These are phyloP conservation scores for Fusarium tupiense DNA, from an alignment of 2,329 filamentous ascomycete genomes.

Conservation along the genomic window DNA sequence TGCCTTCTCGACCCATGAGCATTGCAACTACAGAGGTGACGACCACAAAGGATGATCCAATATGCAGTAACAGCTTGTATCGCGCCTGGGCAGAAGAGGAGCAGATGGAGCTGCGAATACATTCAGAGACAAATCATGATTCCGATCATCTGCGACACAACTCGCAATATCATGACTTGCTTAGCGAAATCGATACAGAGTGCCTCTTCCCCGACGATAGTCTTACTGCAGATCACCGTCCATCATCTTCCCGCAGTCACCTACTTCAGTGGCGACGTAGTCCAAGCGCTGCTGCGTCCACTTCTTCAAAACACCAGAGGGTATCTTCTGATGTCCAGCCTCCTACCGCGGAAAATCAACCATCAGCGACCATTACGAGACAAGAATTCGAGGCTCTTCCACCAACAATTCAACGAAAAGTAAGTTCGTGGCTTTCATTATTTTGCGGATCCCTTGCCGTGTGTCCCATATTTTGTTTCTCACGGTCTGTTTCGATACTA, in stretches of 20 bases:
- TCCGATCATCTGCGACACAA: slow-evolving; percentile 20
- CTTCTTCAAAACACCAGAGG: slow-evolving; percentile 36
- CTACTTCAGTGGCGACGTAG: slow-evolving; percentile 34
- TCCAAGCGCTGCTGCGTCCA: slow-evolving; percentile 22
- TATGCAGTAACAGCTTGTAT: slow-evolving; percentile 12
- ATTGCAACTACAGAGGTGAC: slow-evolving; percentile 34
- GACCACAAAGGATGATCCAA: slow-evolving; percentile 9
- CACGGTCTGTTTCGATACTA: slow-evolving; percentile 7
- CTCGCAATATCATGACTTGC: slow-evolving; percentile 32
- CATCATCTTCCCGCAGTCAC: slow-evolving; percentile 45
- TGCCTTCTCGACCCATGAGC: slow-evolving; percentile 40
- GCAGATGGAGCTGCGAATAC: slow-evolving; percentile 32
- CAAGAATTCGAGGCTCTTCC: slow-evolving; percentile 62
- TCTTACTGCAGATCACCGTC: slow-evolving; percentile 34
- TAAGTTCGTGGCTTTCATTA: slow-evolving; percentile 51
- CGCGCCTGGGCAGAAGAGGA: slow-evolving; percentile 30
- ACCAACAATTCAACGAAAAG: slow-evolving; percentile 65
- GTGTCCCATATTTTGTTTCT: slow-evolving; percentile 12
- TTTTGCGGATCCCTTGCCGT: not conserved
- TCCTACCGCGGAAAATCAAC: slow-evolving; percentile 31
- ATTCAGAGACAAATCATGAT: slow-evolving; percentile 13
- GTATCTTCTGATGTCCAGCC: slow-evolving; percentile 38
- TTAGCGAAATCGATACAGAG: slow-evolving; percentile 38
- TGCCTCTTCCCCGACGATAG: slow-evolving; percentile 30
- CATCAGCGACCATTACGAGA: slow-evolving; percentile 48